Evolutionary conservation across 75 land plant genomes (phyloP).

Genomic region (Pseudotsuga menziesii): DNA sequence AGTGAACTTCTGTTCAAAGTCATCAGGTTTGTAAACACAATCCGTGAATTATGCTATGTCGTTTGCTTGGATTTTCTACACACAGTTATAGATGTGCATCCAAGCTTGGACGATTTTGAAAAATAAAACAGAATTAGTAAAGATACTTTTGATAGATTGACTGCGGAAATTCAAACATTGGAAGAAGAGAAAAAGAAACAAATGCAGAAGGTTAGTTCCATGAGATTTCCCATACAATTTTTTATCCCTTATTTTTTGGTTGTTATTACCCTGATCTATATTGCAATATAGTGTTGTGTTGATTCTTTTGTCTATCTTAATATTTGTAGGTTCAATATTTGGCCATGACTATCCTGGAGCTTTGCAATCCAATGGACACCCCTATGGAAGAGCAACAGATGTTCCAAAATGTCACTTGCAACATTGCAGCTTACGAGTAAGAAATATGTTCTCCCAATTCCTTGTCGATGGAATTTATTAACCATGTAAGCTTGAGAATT

Average conservation of each 20-base stretch:
- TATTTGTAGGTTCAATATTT: slow-evolving; percentile 73
- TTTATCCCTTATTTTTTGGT: not conserved
- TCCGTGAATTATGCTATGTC: slow-evolving; percentile 55
- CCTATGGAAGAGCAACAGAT: slow-evolving; percentile 61
- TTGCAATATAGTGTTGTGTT: not conserved
- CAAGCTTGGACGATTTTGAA: slow-evolving; percentile 52
- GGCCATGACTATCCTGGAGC: slow-evolving; percentile 57
- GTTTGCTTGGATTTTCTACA: slow-evolving; percentile 59
- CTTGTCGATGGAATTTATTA: slow-evolving; percentile 46
- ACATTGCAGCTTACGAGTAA: slow-evolving; percentile 65
- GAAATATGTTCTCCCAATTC: slow-evolving; percentile 52
- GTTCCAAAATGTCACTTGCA: slow-evolving; percentile 65
- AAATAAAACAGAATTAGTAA: slow-evolving; percentile 57
- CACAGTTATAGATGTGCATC: slow-evolving; percentile 69
- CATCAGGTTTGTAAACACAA: slow-evolving; percentile 31
- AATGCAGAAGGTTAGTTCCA: slow-evolving; percentile 51
- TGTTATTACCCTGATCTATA: not conserved
- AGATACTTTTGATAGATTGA: slow-evolving; percentile 55
- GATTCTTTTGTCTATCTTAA: slow-evolving; percentile 5
- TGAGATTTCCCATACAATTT: not conserved
- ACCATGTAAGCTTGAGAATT: slow-evolving; percentile 31
- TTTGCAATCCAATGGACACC: slow-evolving; percentile 84
- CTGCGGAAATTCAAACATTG: slow-evolving; percentile 31
- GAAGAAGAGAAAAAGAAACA: slow-evolving; percentile 54
- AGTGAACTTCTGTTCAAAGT: slow-evolving; percentile 62